phyloP scores from a whole-genome alignment of 2,329 filamentous ascomycete genomes.

The Diaporthe vexans region DNA sequence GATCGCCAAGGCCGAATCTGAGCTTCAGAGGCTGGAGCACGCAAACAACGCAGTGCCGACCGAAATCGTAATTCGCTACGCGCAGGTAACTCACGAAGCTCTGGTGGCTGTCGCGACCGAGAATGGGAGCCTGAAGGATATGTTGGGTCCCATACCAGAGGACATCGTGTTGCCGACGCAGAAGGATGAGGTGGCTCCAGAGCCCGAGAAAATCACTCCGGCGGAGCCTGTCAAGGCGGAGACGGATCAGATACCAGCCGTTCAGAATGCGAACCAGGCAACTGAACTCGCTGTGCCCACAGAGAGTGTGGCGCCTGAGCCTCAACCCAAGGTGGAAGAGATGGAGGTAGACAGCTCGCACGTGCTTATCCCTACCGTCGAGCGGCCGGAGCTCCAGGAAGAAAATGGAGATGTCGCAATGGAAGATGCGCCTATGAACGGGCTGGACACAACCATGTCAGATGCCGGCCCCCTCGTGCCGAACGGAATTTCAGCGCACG shows the following conservation, averaged over 20 bases:
- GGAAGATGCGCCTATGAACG: constrained; percentile 49
- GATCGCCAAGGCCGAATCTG: constrained; percentile 65
- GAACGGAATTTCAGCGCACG: constrained; percentile 45
- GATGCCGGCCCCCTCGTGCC: constrained; percentile 32
- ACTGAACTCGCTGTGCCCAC: constrained; percentile 43
- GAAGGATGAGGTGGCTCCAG: constrained; percentile 25
- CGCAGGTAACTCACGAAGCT: constrained; percentile 62
- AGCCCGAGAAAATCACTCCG: constrained; percentile 44
- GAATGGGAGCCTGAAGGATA: constrained; percentile 57
- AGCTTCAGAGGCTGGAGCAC: constrained; percentile 62
- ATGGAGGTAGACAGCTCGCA: constrained; percentile 56
- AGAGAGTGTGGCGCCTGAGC: constrained; percentile 40
- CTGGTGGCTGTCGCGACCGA: constrained; percentile 63
- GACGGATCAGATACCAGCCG: constrained; percentile 6
- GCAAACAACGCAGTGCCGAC: constrained; percentile 55
- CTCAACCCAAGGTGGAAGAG: constrained; percentile 56
- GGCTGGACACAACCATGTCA: constrained; percentile 21
- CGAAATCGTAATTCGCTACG: constrained; percentile 61
- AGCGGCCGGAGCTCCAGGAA: constrained; percentile 43
- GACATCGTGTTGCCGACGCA: constrained; percentile 46
- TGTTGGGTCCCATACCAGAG: constrained; percentile 59
- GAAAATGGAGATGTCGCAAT: constrained; percentile 53
- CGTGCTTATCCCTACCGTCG: constrained; percentile 46
- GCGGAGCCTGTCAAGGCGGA: constrained; percentile 29
- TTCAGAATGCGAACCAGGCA: constrained; percentile 30